phyloP scores from a whole-genome alignment of 2,329 filamentous ascomycete species.

The Aureobasidium zeae region DNA sequence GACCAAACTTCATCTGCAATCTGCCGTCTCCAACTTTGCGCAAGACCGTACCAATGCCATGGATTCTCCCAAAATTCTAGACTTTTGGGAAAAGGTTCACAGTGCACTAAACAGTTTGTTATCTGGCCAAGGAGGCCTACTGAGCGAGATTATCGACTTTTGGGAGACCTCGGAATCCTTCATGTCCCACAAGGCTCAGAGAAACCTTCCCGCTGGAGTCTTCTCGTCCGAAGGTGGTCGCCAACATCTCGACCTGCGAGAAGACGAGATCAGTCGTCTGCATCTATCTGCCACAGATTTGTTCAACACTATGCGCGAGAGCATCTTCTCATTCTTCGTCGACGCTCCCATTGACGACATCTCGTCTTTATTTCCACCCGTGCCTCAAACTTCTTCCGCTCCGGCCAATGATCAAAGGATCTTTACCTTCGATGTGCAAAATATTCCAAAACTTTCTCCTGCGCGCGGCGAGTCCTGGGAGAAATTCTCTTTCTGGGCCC shows the following conservation, averaged over 20 bases:
- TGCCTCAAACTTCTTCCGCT: slow-evolving; percentile 53
- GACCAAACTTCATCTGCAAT: slow-evolving; percentile 66
- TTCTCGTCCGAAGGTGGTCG: slow-evolving; percentile 58
- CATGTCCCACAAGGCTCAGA: slow-evolving; percentile 75
- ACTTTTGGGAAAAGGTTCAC: slow-evolving; percentile 86
- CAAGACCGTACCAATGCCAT: slow-evolving; percentile 39
- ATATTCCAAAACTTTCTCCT: slow-evolving; percentile 65
- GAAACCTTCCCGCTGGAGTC: slow-evolving; percentile 52
- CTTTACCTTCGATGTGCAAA: slow-evolving; percentile 71
- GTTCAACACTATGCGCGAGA: slow-evolving; percentile 72
- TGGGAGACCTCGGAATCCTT: slow-evolving; percentile 90
- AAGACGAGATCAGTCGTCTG: slow-evolving; percentile 60
- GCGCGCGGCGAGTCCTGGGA: slow-evolving; percentile 78
- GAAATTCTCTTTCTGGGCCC: slow-evolving; percentile 92
- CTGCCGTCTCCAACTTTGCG: slow-evolving; percentile 52
- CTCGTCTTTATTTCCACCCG: slow-evolving; percentile 73
- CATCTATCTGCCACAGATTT: slow-evolving; percentile 72
- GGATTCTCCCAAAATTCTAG: slow-evolving; percentile 73
- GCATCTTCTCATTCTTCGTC: slow-evolving; percentile 71
- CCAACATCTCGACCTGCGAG: slow-evolving; percentile 69
- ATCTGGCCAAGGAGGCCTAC: slow-evolving; percentile 62
- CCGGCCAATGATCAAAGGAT: slow-evolving; percentile 54
- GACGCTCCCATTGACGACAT: slow-evolving; percentile 87
- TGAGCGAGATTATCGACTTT: slow-evolving; percentile 86
- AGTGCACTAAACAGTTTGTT: slow-evolving; percentile 65